Percentiles rank a stretch among this genome's conserved stretches.
Evolutionary conservation across 2,329 filamentous ascomycete genomes (phyloP).

Genomic region (Amesomyces nigricolor): DNA sequence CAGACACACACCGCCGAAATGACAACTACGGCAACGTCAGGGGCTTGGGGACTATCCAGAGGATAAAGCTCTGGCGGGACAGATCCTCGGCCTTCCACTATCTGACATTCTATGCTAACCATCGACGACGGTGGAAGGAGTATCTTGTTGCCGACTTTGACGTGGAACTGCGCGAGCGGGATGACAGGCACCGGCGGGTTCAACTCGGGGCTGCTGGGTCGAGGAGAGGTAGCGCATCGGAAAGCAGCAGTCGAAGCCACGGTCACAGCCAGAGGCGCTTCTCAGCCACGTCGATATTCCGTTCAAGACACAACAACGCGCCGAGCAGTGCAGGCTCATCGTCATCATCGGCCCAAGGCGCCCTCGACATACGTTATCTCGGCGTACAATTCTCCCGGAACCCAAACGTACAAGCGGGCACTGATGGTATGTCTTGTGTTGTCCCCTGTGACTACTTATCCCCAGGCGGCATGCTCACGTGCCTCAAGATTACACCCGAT

Average conservation of each 20-base stretch:
- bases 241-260: conserved; percentile 22
- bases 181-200: conserved; percentile 42
- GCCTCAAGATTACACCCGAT: conserved; percentile 39
- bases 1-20: conserved; percentile 44
- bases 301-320: conserved; percentile 27
- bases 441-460: not conserved
- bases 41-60: conserved; percentile 47
- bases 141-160: conserved; percentile 46
- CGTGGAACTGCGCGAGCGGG: conserved; percentile 40
- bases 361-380: conserved; percentile 43
- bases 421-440: conserved; percentile 35
- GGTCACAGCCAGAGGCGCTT: conserved; percentile 35
- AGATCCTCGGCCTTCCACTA: conserved; percentile 44
- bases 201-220: conserved; percentile 38
- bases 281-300: conserved; percentile 40
- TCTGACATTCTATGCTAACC: conserved; percentile 44
- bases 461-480: conserved; percentile 9
- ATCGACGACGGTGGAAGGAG: conserved; percentile 42
- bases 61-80: conserved; percentile 49
- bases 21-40: conserved; percentile 46
- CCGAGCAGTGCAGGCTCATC: conserved; percentile 20
- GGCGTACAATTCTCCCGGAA: conserved; percentile 45
- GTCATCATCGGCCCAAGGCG: conserved; percentile 20
- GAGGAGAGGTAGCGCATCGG: conserved; percentile 38
- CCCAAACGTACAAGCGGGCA: conserved; percentile 20